phyloP scores from a whole-genome alignment of 352 stramenopile genomes.

The Blastocystis sp. region DNA sequence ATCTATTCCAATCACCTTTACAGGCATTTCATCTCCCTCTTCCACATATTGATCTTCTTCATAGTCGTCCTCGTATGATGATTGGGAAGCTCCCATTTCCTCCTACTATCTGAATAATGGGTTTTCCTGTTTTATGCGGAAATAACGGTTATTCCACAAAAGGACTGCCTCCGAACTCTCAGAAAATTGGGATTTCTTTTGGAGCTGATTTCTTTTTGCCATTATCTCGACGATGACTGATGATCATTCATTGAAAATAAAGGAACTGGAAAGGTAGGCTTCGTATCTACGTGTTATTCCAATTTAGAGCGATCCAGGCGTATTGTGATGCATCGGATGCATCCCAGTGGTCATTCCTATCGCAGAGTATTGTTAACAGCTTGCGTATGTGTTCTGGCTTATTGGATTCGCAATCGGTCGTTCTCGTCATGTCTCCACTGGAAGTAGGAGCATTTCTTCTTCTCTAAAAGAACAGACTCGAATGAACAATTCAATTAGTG shows the following conservation, averaged over 20 bases:
- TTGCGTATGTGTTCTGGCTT: not conserved
- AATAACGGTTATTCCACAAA: no score
- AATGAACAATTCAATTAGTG: not conserved
- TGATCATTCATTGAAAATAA: not conserved
- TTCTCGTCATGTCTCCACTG: not conserved
- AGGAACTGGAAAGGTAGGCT: not conserved
- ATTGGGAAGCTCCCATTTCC: slow-evolving; percentile 34
- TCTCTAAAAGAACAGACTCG: not conserved
- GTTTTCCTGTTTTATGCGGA: no score
- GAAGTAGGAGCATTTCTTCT: not conserved
- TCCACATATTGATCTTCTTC: not conserved
- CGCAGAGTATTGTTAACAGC: not conserved
- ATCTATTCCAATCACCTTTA: not conserved
- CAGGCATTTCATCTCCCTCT: not conserved
- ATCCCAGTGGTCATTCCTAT: not conserved
- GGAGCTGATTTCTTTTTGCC: not conserved
- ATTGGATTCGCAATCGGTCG: not conserved
- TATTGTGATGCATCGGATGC: not conserved
- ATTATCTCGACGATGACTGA: not conserved
- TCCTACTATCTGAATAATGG: no score
- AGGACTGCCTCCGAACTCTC: no score
- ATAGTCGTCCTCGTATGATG: slow-evolving; percentile 46
- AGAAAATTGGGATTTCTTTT: no score
- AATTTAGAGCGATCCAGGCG: not conserved
- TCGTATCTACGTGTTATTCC: not conserved